A percentile compares a stretch with the other conserved stretches of the same genome.
These are phyloP conservation scores for Hygrophoropsis aurantiaca DNA, from an alignment of 768 basidiomycete genomes.

Conservation along the genomic window DNA sequence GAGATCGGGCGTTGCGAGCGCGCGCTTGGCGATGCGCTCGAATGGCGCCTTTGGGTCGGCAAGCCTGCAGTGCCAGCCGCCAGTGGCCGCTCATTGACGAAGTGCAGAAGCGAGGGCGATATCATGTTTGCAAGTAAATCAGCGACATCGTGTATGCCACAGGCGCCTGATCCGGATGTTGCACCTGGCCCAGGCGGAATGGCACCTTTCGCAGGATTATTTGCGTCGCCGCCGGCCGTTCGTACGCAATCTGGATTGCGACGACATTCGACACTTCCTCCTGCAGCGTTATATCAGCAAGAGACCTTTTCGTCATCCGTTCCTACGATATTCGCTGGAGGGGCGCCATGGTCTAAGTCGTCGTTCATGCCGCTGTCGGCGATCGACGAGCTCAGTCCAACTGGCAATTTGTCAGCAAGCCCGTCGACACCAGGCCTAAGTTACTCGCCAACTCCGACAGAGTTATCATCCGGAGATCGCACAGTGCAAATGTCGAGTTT, in stretches of 20 bases:
- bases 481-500: constrained; percentile 58
- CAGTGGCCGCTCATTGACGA: constrained; percentile 39
- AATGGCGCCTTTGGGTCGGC: constrained; percentile 93
- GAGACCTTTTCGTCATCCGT: constrained; percentile 6
- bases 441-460: constrained; percentile 61
- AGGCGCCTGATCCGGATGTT: constrained; percentile 2
- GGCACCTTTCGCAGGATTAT: not conserved
- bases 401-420: constrained; percentile 23
- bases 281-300: constrained; percentile 26
- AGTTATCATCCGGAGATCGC: constrained; percentile 53
- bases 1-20: constrained; percentile 91
- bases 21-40: constrained; percentile 80
- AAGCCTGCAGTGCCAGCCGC: constrained; percentile 46
- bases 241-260: constrained; percentile 29
- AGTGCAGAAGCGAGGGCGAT: constrained; percentile 53
- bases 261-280: constrained; percentile 43
- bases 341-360: not conserved
- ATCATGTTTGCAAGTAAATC: constrained; percentile 16
- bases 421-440: constrained; percentile 58
- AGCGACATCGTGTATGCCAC: not conserved
- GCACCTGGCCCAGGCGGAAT: not conserved
- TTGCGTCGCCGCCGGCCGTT: constrained; percentile 13
- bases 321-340: not conserved
- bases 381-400: constrained; percentile 23
- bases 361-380: not conserved